Conservation (phyloP, 139 green algal genomes). For the Axilococcus clingmanii region DNA sequence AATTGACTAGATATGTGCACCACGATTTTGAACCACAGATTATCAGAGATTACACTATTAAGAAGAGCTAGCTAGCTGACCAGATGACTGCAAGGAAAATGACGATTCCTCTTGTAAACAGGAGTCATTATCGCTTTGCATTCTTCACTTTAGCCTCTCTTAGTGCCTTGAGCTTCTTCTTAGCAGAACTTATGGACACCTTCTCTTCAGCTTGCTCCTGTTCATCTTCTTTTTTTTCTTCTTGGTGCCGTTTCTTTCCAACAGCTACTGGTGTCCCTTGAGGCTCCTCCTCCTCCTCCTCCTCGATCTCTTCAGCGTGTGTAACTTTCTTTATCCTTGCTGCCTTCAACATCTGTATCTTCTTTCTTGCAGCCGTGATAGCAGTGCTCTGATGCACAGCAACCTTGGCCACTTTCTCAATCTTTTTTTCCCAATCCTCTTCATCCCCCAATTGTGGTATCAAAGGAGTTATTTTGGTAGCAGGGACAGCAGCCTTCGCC, state of each 20-base stretch:
- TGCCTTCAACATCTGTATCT: too few species aligned
- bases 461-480: too few species aligned
- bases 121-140: neutral
- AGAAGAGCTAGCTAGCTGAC: neutral
- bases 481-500: too few species aligned
- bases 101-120: neutral
- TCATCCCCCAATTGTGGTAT: too few species aligned
- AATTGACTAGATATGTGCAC: conserved; percentile 55
- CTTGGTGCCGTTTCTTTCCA: neutral
- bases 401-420: too few species aligned
- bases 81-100: neutral
- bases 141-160: neutral
- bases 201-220: neutral
- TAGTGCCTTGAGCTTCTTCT: neutral
- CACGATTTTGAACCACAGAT: conserved; percentile 78
- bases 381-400: too few species aligned
- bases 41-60: conserved; percentile 28
- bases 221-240: neutral
- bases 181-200: neutral
- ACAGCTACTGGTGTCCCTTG: neutral
- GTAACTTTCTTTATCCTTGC: neutral
- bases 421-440: too few species aligned
- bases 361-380: too few species aligned
- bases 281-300: neutral
- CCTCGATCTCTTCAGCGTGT: neutral